Evolutionary conservation across 2,329 filamentous ascomycete species (phyloP).

Genomic region (Laburnicola sp.): DNA sequence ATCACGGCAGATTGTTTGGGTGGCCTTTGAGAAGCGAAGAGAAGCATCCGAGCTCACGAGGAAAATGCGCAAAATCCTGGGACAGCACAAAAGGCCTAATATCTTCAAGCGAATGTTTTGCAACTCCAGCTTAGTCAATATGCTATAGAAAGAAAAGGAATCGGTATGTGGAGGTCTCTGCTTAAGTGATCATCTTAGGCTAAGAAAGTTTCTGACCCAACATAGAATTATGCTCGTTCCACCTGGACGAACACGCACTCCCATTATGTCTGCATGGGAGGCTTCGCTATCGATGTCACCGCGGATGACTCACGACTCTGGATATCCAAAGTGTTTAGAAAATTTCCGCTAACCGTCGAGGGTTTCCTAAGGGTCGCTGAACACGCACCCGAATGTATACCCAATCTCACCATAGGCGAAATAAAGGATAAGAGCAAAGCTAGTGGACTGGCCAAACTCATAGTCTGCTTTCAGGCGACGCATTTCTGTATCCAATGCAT

Average conservation of each 20-base stretch:
- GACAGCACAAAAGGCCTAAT: background rate
- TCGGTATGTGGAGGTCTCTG: background rate
- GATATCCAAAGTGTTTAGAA: background rate
- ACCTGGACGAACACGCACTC: conserved; percentile 15
- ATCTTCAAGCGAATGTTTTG: background rate
- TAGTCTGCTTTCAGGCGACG: conserved; percentile 23
- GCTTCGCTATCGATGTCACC: conserved; percentile 6
- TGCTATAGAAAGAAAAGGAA: background rate
- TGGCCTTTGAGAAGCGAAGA: conserved; percentile 2
- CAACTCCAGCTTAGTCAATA: no score
- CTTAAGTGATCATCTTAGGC: background rate
- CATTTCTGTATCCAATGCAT: conserved; percentile 34
- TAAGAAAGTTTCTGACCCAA: background rate
- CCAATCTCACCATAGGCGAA: no score
- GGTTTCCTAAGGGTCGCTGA: conserved; percentile 1
- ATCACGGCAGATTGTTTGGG: conserved; percentile 3
- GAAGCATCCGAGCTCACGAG: conserved; percentile 1
- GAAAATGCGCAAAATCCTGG: background rate
- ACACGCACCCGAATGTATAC: background rate
- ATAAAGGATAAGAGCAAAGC: no score
- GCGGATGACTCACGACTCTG: background rate
- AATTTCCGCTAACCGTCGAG: background rate
- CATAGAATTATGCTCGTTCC: background rate
- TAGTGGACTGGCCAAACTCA: no score
- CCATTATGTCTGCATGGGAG: conserved; percentile 19